These are phyloP conservation scores for Starmerella stigmatis DNA, from an alignment of 805 yeast genomes.

Conservation along the genomic window DNA sequence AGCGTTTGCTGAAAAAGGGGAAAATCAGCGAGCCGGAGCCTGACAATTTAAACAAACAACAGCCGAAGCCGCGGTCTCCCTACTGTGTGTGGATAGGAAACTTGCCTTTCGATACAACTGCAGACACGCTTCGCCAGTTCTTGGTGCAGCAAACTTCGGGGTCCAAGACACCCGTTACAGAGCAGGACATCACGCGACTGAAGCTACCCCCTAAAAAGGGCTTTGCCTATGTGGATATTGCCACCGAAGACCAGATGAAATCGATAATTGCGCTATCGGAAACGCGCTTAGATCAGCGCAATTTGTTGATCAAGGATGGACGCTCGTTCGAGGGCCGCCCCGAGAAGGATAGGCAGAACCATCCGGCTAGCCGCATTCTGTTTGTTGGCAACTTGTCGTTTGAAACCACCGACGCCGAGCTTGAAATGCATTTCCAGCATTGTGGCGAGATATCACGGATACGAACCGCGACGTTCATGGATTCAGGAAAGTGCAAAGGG, in stretches of 20 bases:
- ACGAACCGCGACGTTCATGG: constrained; percentile 98
- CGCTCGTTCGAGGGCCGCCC: constrained; percentile 84
- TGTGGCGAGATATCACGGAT: constrained; percentile 79
- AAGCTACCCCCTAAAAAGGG: constrained; percentile 69
- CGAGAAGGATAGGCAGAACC: constrained; percentile 42
- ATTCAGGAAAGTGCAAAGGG: constrained; percentile 91
- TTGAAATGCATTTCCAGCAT: constrained; percentile 75
- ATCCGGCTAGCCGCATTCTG: constrained; percentile 79
- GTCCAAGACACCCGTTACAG: constrained; percentile 32
- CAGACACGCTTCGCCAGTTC: constrained; percentile 60
- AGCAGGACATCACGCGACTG: constrained; percentile 57
- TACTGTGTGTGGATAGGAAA: constrained; percentile 92
- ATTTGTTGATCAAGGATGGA: constrained; percentile 71
- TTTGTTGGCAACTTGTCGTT: constrained; percentile 91
- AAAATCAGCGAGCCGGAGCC: constrained; percentile 29
- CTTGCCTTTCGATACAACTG: constrained; percentile 69
- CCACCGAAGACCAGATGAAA: constrained; percentile 46
- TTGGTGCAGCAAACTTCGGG: constrained; percentile 42
- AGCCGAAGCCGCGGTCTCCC: constrained; percentile 23
- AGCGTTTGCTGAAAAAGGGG: constrained; percentile 68
- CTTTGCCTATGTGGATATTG: constrained; percentile 83
- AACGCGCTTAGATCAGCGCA: constrained; percentile 66
- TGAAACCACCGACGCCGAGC: constrained; percentile 72
- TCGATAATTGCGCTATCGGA: constrained; percentile 63
- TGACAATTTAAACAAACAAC: constrained; percentile 24